Conservation (phyloP, 257 asterid species). For the Perilla frutescens region DNA sequence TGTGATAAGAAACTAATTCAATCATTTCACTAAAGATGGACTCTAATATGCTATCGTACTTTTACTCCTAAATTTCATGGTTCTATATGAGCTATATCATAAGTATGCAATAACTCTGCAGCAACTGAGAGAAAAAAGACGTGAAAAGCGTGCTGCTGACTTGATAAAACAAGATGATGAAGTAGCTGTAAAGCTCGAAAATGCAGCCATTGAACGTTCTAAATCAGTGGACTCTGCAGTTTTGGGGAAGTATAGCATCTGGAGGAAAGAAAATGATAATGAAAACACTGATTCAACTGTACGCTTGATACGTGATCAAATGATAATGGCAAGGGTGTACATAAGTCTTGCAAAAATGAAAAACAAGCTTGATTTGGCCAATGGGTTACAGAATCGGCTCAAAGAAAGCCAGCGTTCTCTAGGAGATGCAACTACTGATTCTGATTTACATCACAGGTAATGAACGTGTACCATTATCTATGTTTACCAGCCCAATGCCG, state of each 20-base stretch:
- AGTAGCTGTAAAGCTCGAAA: slow-evolving; percentile 85
- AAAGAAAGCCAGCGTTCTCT: slow-evolving; percentile 96
- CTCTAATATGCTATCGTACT: neutral
- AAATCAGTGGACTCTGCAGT: slow-evolving; percentile 97
- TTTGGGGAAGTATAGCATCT: slow-evolving; percentile 91
- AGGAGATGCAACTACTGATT: slow-evolving; percentile 87
- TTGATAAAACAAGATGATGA: slow-evolving; percentile 86
- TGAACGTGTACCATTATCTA: slow-evolving; percentile 27
- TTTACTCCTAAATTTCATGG: neutral
- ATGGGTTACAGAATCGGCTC: slow-evolving; percentile 75
- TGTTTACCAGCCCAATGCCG: slow-evolving; percentile 26
- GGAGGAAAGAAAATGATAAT: slow-evolving; percentile 94
- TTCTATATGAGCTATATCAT: slow-evolving; percentile 2
- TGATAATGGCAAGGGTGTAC: slow-evolving; percentile 97
- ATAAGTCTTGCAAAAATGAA: slow-evolving; percentile 82
- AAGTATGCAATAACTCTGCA: slow-evolving; percentile 49
- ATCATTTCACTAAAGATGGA: slow-evolving; percentile 9
- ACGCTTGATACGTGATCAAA: slow-evolving; percentile 92
- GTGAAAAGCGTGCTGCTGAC: slow-evolving; percentile 87
- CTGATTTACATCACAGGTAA: slow-evolving; percentile 80
- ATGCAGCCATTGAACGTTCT: slow-evolving; percentile 90
- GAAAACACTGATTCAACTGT: slow-evolving; percentile 93
- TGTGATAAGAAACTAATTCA: slow-evolving; percentile 22
- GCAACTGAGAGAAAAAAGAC: slow-evolving; percentile 83
- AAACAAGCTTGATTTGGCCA: slow-evolving; percentile 69